Conservation (phyloP, 73 alveolate genomes). For the Symbiodinium pilosum region DNA sequence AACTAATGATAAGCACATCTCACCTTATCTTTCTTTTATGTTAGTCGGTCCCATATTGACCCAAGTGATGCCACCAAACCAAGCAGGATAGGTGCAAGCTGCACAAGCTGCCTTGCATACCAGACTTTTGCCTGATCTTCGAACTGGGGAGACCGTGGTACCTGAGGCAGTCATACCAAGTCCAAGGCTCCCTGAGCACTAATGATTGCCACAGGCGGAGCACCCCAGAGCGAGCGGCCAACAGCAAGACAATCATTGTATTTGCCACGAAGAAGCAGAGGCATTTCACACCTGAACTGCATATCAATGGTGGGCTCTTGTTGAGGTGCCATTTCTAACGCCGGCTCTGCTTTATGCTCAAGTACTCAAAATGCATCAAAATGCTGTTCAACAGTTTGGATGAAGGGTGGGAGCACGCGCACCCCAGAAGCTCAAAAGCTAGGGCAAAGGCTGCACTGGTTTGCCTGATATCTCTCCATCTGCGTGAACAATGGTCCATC, state of each 20-base stretch:
- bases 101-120: conserved; percentile 34
- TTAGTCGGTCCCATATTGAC: too few relatives aligned
- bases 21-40: too few relatives aligned
- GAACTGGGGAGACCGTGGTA: conserved; percentile 51
- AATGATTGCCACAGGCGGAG: too few relatives aligned
- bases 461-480: conserved; percentile 59
- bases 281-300: conserved; percentile 48
- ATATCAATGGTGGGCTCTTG: too few relatives aligned
- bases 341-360: too few relatives aligned
- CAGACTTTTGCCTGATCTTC: conserved; percentile 31
- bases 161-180: not conserved
- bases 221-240: conserved; percentile 54
- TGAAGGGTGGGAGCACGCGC: too few relatives aligned
- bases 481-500: conserved; percentile 67
- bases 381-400: too few relatives aligned
- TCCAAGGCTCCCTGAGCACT: not conserved
- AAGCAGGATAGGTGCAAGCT: not conserved
- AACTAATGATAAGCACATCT: too few relatives aligned
- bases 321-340: too few relatives aligned
- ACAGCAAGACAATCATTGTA: conserved; percentile 40
- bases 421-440: too few relatives aligned
- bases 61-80: too few relatives aligned
- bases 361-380: too few relatives aligned
- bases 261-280: conserved; percentile 72
- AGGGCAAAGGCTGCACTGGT: conserved; percentile 42